Evolutionary conservation across 768 basidiomycete species (phyloP).

Genomic region (Hypholoma fasciculare): DNA sequence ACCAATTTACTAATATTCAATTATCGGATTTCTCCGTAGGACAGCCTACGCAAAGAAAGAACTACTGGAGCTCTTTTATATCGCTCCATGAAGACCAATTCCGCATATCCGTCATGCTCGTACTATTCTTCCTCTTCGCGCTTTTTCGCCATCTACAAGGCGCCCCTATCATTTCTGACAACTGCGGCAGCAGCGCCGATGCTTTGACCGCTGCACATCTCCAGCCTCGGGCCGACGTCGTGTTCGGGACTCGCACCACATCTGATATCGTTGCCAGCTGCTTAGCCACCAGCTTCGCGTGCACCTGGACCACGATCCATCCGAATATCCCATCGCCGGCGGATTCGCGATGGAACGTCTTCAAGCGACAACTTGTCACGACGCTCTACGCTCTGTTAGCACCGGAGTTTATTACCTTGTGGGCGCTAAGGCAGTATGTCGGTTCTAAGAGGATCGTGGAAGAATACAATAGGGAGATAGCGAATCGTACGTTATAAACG

Average conservation of each 20-base stretch:
- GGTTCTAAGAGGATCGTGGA: background rate
- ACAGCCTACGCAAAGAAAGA: too few relatives aligned
- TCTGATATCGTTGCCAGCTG: conserved; percentile 2
- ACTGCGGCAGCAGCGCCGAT: too few relatives aligned
- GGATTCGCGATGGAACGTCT: background rate
- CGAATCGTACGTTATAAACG: too few relatives aligned
- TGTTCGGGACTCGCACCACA: background rate
- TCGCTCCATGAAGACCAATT: too few relatives aligned
- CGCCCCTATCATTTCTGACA: too few relatives aligned
- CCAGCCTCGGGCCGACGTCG: too few relatives aligned
- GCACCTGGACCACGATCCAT: conserved; percentile 8
- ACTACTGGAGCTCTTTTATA: too few relatives aligned
- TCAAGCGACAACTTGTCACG: background rate
- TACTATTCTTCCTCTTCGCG: background rate
- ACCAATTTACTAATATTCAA: too few relatives aligned
- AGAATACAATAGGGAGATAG: conserved; percentile 1
- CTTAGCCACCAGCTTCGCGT: conserved; percentile 4
- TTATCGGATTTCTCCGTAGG: too few relatives aligned
- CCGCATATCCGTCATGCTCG: background rate
- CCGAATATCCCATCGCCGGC: conserved; percentile 11
- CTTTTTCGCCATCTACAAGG: too few relatives aligned
- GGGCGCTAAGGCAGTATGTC: background rate
- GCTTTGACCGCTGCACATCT: too few relatives aligned
- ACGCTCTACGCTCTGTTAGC: conserved; percentile 10
- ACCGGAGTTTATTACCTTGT: conserved; percentile 19